Evolutionary conservation across 2,329 filamentous ascomycete genomes (phyloP).

Genomic region (Teratosphaeria pseudoeucalypti): DNA sequence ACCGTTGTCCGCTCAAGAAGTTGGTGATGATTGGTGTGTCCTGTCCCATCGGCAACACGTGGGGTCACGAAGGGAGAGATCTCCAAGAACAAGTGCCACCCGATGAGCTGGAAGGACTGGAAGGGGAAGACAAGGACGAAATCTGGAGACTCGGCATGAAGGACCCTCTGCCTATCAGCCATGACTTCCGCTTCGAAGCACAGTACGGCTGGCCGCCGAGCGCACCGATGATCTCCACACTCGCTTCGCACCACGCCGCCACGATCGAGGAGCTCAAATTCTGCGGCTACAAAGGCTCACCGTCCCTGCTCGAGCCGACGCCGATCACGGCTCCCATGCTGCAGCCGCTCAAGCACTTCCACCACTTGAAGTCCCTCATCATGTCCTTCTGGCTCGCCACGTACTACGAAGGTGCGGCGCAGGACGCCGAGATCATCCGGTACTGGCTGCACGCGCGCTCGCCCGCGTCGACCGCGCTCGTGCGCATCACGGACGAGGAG

Average conservation of each 20-base stretch:
- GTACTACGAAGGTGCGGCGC: slow-evolving; percentile 23
- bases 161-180: slow-evolving; percentile 6
- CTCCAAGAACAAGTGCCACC: slow-evolving; percentile 14
- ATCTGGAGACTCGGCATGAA: slow-evolving; percentile 15
- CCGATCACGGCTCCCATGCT: slow-evolving; percentile 31
- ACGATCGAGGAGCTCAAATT: slow-evolving; percentile 38
- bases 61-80: slow-evolving; percentile 29
- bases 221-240: slow-evolving; percentile 32
- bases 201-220: slow-evolving; percentile 31
- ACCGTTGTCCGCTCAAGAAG: slow-evolving; percentile 32
- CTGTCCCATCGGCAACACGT: slow-evolving; percentile 35
- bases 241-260: slow-evolving; percentile 30
- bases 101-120: slow-evolving; percentile 15
- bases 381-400: slow-evolving; percentile 35
- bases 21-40: slow-evolving; percentile 36
- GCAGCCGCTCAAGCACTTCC: slow-evolving; percentile 30
- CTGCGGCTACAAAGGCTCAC: slow-evolving; percentile 36
- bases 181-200: slow-evolving; percentile 25
- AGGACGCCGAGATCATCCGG: slow-evolving; percentile 34
- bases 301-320: slow-evolving; percentile 29
- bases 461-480: slow-evolving; percentile 29
- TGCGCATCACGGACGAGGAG: slow-evolving; percentile 20
- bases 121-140: slow-evolving; percentile 23
- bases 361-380: slow-evolving; percentile 32
- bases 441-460: slow-evolving; percentile 35